These are phyloP conservation scores for Didymella lethalis DNA, from an alignment of 2,329 filamentous ascomycete species.

Conservation along the genomic window DNA sequence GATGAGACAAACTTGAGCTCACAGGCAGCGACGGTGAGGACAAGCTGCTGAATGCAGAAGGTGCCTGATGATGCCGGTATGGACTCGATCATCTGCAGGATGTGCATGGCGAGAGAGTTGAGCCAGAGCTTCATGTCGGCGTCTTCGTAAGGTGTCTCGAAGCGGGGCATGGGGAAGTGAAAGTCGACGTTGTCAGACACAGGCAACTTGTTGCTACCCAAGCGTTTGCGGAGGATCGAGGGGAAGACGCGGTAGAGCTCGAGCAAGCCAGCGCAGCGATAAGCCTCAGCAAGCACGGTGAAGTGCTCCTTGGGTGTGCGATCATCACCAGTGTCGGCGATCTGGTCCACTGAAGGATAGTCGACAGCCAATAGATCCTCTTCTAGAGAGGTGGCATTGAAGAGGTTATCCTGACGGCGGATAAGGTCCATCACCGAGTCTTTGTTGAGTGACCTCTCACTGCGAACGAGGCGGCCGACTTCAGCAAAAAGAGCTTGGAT, in stretches of 20 bases:
- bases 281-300: slow-evolving; percentile 61
- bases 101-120: slow-evolving; percentile 61
- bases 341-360: slow-evolving; percentile 57
- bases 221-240: slow-evolving; percentile 56
- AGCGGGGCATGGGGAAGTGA: slow-evolving; percentile 44
- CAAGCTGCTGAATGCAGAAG: slow-evolving; percentile 61
- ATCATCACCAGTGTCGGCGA: slow-evolving; percentile 61
- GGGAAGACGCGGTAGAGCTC: slow-evolving; percentile 65
- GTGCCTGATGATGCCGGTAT: slow-evolving; percentile 63
- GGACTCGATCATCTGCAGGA: slow-evolving; percentile 58
- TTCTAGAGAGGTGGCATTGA: slow-evolving; percentile 56
- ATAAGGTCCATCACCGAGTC: slow-evolving; percentile 40
- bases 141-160: slow-evolving; percentile 45
- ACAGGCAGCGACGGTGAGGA: slow-evolving; percentile 60
- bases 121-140: slow-evolving; percentile 54
- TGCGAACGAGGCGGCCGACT: slow-evolving; percentile 55
- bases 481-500: slow-evolving; percentile 57
- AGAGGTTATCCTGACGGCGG: slow-evolving; percentile 45
- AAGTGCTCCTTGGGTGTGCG: slow-evolving; percentile 63
- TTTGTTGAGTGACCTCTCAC: slow-evolving; percentile 44
- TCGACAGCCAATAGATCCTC: slow-evolving; percentile 57
- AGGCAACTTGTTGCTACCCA: slow-evolving; percentile 43
- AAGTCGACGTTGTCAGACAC: slow-evolving; percentile 39
- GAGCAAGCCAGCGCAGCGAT: slow-evolving; percentile 61
- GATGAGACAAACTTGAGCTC: slow-evolving; percentile 59